Evolutionary conservation across 2,329 filamentous ascomycete genomes (phyloP).

Genomic region (Colletotrichum sojae): DNA sequence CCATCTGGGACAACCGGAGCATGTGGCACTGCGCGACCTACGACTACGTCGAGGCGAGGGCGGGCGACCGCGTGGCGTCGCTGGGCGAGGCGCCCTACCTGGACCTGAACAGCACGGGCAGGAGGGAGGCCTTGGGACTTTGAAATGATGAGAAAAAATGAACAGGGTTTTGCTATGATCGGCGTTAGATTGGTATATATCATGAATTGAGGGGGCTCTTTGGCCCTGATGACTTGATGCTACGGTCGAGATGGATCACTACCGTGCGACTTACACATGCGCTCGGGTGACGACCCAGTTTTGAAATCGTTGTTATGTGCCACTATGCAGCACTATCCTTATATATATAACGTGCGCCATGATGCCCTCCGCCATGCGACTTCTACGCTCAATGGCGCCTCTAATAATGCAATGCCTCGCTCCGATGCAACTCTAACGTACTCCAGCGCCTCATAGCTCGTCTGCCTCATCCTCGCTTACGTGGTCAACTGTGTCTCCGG

Average conservation of each 20-base stretch:
- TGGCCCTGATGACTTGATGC: neutral
- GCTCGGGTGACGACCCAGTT: no score
- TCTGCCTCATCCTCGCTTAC: constrained; percentile 29
- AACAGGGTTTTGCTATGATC: neutral
- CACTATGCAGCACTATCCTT: no score
- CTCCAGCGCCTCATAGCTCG: neutral
- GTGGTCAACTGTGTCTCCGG: constrained; percentile 52
- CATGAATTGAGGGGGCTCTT: neutral
- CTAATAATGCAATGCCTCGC: neutral
- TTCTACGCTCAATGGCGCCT: neutral
- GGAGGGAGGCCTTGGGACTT: constrained; percentile 54
- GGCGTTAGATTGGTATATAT: constrained; percentile 20
- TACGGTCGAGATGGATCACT: neutral
- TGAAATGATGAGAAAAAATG: constrained; percentile 14
- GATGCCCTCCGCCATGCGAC: neutral
- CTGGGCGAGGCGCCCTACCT: constrained; percentile 61
- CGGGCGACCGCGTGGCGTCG: constrained; percentile 58
- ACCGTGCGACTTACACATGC: no score
- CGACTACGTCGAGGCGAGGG: constrained; percentile 66
- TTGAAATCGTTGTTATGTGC: no score
- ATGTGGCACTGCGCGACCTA: constrained; percentile 70
- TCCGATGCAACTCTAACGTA: neutral
- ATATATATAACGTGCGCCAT: no score
- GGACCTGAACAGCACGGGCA: constrained; percentile 53
- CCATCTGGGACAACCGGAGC: constrained; percentile 77